These are phyloP conservation scores for Xylaria hypoxylon DNA, from an alignment of 2,329 filamentous ascomycete genomes.

Conservation along the genomic window DNA sequence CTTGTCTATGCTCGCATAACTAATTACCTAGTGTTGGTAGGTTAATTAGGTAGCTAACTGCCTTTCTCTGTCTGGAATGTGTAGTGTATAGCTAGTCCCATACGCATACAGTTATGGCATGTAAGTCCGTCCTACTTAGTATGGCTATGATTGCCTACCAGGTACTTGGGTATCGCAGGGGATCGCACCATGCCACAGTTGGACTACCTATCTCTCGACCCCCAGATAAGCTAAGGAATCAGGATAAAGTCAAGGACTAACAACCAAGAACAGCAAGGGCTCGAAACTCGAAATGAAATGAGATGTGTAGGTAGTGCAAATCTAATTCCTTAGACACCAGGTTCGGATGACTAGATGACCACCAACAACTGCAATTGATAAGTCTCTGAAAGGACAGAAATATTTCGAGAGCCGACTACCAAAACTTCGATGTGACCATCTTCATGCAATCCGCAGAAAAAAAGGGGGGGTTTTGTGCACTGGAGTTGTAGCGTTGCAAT, in stretches of 20 bases:
- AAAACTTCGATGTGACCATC: constrained; percentile 25
- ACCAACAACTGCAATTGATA: constrained; percentile 5
- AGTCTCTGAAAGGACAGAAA: constrained; percentile 36
- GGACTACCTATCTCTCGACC: constrained; percentile 5
- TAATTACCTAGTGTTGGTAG: too few relatives aligned
- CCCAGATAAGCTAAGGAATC: constrained; percentile 26
- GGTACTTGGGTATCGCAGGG: constrained; percentile 23
- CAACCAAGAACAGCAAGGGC: constrained; percentile 30
- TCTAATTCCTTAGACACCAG: not conserved
- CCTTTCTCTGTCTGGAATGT: constrained; percentile 25
- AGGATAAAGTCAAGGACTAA: constrained; percentile 1
- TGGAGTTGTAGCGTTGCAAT: constrained; percentile 41
- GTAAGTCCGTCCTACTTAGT: constrained; percentile 10
- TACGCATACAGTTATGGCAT: not conserved
- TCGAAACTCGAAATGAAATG: constrained; percentile 27
- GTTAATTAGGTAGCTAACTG: not conserved
- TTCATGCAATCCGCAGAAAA: not conserved
- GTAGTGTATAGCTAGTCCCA: constrained; percentile 25
- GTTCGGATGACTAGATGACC: constrained; percentile 5
- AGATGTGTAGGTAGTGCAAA: constrained; percentile 7
- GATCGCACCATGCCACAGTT: constrained; percentile 9
- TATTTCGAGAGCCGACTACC: constrained; percentile 25
- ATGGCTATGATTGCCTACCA: constrained; percentile 27
- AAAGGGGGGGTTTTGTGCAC: constrained; percentile 2
- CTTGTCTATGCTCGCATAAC: constrained; percentile 36